Percentiles rank a stretch among this genome's conserved stretches.
Evolutionary conservation across 1,284 basidiomycete species (phyloP).

Genomic region (Malassezia pachydermatis): DNA sequence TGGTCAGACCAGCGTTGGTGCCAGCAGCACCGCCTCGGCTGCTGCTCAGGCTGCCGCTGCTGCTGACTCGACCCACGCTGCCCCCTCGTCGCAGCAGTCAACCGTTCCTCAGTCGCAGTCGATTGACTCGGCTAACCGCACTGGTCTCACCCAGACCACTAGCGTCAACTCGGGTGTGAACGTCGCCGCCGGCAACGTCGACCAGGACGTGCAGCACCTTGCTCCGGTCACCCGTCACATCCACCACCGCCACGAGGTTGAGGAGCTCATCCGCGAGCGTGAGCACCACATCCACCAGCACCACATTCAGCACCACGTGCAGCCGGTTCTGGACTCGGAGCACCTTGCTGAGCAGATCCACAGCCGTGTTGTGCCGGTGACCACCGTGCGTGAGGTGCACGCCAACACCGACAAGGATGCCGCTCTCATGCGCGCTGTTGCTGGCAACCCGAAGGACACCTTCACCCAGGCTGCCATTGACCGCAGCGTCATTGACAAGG

Average conservation of each 20-base stretch:
- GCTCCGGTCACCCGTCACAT: slow-evolving; percentile 39
- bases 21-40: not conserved
- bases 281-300: slow-evolving; percentile 47
- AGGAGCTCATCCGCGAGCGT: slow-evolving; percentile 46
- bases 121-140: slow-evolving; percentile 7
- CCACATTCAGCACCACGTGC: slow-evolving; percentile 48
- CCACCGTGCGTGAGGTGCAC: slow-evolving; percentile 40
- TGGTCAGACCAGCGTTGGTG: not conserved
- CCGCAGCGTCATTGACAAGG: slow-evolving; percentile 45
- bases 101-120: slow-evolving; percentile 3
- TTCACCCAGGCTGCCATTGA: slow-evolving; percentile 30
- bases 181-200: slow-evolving; percentile 35
- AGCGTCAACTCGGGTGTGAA: slow-evolving; percentile 27
- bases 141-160: slow-evolving; percentile 16
- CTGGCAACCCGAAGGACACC: slow-evolving; percentile 33
- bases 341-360: slow-evolving; percentile 39
- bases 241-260: slow-evolving; percentile 46
- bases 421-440: slow-evolving; percentile 37
- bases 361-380: slow-evolving; percentile 33
- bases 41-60: not conserved
- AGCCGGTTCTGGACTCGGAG: slow-evolving; percentile 45
- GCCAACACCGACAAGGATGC: slow-evolving; percentile 47
- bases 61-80: not conserved
- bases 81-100: not conserved
- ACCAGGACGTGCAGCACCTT: slow-evolving; percentile 48